A percentile compares a stretch with the other conserved stretches of the same genome.
Conservation (phyloP, 2,329 filamentous ascomycete genomes). For the Orbilia blumenaviensis region DNA sequence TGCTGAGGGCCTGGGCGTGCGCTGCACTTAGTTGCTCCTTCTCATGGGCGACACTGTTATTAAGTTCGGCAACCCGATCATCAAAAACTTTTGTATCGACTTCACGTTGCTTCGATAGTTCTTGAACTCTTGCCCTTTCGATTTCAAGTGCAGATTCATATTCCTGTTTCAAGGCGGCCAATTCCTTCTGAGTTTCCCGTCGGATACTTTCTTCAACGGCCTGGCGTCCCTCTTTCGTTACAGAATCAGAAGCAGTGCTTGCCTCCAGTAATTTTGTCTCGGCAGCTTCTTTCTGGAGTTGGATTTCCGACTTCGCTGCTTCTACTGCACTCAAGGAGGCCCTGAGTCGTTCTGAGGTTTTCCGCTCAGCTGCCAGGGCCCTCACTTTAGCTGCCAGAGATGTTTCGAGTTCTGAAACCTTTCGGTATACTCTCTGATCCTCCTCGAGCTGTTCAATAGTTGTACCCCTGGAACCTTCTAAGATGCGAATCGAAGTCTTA, state of each 20-base stretch:
- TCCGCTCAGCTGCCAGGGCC: conserved; percentile 33
- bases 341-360: conserved; percentile 41
- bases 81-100: conserved; percentile 26
- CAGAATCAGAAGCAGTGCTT: neutral
- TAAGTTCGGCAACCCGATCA: conserved; percentile 24
- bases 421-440: conserved; percentile 45
- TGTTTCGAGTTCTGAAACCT: conserved; percentile 44
- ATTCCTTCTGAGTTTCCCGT: neutral
- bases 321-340: conserved; percentile 19
- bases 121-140: neutral
- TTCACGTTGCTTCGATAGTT: conserved; percentile 33
- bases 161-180: conserved; percentile 3
- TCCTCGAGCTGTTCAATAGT: conserved; percentile 49
- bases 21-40: conserved; percentile 4
- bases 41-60: conserved; percentile 27
- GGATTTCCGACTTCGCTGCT: conserved; percentile 24
- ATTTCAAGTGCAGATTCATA: conserved; percentile 25
- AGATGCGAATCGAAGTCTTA: conserved; percentile 40
- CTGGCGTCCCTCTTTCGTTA: neutral
- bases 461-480: conserved; percentile 43
- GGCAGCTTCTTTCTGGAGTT: conserved; percentile 22
- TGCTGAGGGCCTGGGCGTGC: conserved; percentile 1
- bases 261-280: conserved; percentile 19
- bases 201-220: conserved; percentile 11
- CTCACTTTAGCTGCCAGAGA: conserved; percentile 43